Evolutionary conservation across 2,329 filamentous ascomycete species (phyloP).

Genomic region (Scedosporium boydii): DNA sequence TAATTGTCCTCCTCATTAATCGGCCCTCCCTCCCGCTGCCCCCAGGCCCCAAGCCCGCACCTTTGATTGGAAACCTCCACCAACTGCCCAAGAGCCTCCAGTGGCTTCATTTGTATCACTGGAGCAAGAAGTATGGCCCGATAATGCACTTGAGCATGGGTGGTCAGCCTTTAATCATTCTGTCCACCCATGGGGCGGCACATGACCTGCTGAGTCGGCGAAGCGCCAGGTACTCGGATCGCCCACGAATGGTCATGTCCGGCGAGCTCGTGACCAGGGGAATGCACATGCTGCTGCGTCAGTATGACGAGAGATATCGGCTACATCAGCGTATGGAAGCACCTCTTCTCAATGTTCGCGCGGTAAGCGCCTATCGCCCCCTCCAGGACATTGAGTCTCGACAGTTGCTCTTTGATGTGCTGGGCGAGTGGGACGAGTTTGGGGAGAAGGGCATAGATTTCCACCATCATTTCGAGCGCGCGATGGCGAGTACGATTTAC

Average conservation of each 20-base stretch:
- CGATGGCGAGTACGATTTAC: conserved; percentile 26
- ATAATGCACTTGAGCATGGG: conserved; percentile 14
- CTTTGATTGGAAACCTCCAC: conserved; percentile 16
- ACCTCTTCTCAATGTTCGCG: conserved; percentile 20
- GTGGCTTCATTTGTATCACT: conserved; percentile 11
- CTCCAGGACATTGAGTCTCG: conserved; percentile 36
- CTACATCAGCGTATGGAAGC: conserved; percentile 28
- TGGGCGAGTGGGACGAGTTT: conserved; percentile 18
- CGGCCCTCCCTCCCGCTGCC: conserved; percentile 10
- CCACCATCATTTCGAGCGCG: conserved; percentile 22
- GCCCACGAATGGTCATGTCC: conserved; percentile 10
- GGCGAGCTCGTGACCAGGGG: conserved; percentile 22
- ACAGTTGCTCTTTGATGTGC: conserved; percentile 30
- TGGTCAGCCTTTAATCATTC: conserved; percentile 14
- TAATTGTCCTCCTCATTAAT: neutral
- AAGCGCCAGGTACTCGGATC: conserved; percentile 13
- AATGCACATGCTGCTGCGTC: conserved; percentile 29
- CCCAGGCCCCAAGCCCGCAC: conserved; percentile 13
- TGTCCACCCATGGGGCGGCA: conserved; percentile 12
- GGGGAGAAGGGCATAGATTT: conserved; percentile 18
- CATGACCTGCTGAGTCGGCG: conserved; percentile 14
- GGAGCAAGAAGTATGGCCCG: conserved; percentile 13
- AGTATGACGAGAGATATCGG: conserved; percentile 27
- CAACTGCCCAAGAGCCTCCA: conserved; percentile 27
- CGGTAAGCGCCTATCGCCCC: conserved; percentile 23